phyloP scores from a whole-genome alignment of 2,329 filamentous ascomycete species.

The Chaetomium globosum region DNA sequence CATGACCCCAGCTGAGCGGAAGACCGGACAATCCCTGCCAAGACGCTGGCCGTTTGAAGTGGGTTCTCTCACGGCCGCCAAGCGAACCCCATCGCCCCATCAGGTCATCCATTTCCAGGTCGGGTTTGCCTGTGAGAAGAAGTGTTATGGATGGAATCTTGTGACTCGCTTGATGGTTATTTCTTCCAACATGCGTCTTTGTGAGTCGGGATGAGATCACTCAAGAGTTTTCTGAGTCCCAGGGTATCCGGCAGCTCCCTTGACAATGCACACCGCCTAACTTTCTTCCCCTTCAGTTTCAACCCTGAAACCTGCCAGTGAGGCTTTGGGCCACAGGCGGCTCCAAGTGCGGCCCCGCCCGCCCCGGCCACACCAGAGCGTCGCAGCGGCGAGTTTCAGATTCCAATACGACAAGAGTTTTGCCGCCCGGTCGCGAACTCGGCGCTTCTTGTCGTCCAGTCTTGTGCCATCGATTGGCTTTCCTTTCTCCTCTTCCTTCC shows the following conservation, averaged over 20 bases:
- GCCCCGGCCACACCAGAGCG: constrained; percentile 3
- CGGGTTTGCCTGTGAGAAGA: background rate
- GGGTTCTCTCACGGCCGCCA: background rate
- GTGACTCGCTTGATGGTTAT: background rate
- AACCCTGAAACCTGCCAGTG: constrained; percentile 12
- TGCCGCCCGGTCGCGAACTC: constrained; percentile 19
- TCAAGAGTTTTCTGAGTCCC: background rate
- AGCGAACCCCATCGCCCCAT: constrained; percentile 7
- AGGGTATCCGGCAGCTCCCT: background rate
- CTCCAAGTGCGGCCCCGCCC: constrained; percentile 13
- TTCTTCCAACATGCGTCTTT: background rate
- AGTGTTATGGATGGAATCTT: background rate
- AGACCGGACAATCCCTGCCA: constrained; percentile 6
- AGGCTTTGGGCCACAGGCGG: background rate
- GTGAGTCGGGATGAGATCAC: background rate
- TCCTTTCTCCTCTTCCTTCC: constrained; percentile 8
- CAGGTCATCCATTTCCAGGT: background rate
- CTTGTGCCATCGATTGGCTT: constrained; percentile 9
- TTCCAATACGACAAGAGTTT: constrained; percentile 21
- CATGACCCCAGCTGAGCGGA: background rate
- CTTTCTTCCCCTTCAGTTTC: constrained; percentile 1
- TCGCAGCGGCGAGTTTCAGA: constrained; percentile 24
- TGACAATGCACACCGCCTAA: background rate
- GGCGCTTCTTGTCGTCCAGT: constrained; percentile 12
- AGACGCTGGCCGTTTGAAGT: constrained; percentile 3